A percentile compares a stretch with the other conserved stretches of the same genome.
These are phyloP conservation scores for Camellia granthamiana DNA, from an alignment of 148 eudicot genomes.

Conservation along the genomic window DNA sequence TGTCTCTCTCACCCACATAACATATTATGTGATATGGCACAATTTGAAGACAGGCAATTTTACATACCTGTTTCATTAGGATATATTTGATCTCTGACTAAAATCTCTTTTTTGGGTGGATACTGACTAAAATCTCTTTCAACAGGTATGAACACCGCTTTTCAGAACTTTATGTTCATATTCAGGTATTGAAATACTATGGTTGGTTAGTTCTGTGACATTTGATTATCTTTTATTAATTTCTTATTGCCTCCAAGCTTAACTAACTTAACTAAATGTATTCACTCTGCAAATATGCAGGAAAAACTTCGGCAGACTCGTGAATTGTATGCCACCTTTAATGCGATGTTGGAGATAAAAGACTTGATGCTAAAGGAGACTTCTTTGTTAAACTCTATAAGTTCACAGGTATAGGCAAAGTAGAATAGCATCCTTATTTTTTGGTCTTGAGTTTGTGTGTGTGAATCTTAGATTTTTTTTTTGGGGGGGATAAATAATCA, in stretches of 20 bases:
- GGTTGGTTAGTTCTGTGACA: background rate
- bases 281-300: constrained; percentile 26
- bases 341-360: constrained; percentile 68
- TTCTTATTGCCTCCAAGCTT: background rate
- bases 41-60: background rate
- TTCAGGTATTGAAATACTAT: constrained; percentile 42
- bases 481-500: too few relatives aligned
- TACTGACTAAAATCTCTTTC: constrained; percentile 15
- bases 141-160: constrained; percentile 71
- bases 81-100: constrained; percentile 4
- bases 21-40: background rate
- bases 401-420: constrained; percentile 50
- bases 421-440: background rate
- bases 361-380: constrained; percentile 75
- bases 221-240: background rate
- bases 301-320: constrained; percentile 60
- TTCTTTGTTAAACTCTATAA: constrained; percentile 67
- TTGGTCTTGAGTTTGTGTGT: background rate
- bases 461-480: background rate
- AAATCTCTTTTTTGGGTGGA: constrained; percentile 21
- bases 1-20: constrained; percentile 9
- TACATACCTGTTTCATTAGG: background rate
- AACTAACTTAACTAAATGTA: background rate
- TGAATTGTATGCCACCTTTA: constrained; percentile 61
- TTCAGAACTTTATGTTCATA: constrained; percentile 58